These are phyloP conservation scores for Termitomyces sp. DNA, from an alignment of 768 basidiomycete genomes.

Conservation along the genomic window DNA sequence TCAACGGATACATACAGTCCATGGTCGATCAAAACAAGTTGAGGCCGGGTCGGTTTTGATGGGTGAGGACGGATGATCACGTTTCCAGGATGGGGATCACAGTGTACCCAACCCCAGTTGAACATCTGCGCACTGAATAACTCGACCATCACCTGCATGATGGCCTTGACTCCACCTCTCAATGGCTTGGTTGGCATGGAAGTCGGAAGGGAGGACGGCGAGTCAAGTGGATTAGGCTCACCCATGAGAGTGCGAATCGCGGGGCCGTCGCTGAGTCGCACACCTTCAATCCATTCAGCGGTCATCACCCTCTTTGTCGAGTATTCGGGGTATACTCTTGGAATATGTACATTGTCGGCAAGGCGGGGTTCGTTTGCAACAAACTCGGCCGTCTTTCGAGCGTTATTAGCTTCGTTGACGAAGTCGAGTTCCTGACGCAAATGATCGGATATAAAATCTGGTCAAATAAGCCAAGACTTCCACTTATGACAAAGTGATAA, in stretches of 20 bases:
- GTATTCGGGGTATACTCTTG: constrained; percentile 63
- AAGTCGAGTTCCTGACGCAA: constrained; percentile 84
- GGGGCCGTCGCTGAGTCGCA: constrained; percentile 61
- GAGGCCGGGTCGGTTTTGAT: constrained; percentile 34
- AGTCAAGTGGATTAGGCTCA: constrained; percentile 20
- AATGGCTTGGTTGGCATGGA: constrained; percentile 31
- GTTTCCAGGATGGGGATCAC: constrained; percentile 75
- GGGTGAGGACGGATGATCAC: constrained; percentile 65
- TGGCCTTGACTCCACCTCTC: constrained; percentile 52
- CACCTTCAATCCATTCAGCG: constrained; percentile 81
- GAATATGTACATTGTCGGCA: constrained; percentile 69
- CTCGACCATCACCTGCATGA: constrained; percentile 86
- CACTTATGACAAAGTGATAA: constrained; percentile 1
- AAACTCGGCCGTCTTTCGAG: constrained; percentile 59
- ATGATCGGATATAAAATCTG: constrained; percentile 76
- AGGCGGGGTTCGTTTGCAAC: constrained; percentile 69
- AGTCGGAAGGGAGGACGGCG: constrained; percentile 16
- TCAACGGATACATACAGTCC: constrained; percentile 79
- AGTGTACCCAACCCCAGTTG: constrained; percentile 86
- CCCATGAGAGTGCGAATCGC: constrained; percentile 58
- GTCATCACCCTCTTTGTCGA: constrained; percentile 77
- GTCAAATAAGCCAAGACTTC: background rate
- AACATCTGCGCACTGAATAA: constrained; percentile 90
- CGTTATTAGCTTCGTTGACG: constrained; percentile 71
- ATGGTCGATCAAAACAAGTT: constrained; percentile 87